Evolutionary conservation across 75 land plant genomes (phyloP), one percentile per base, ranked within the genome.

Genomic region (Adiantum capillusveneris): DNA sequence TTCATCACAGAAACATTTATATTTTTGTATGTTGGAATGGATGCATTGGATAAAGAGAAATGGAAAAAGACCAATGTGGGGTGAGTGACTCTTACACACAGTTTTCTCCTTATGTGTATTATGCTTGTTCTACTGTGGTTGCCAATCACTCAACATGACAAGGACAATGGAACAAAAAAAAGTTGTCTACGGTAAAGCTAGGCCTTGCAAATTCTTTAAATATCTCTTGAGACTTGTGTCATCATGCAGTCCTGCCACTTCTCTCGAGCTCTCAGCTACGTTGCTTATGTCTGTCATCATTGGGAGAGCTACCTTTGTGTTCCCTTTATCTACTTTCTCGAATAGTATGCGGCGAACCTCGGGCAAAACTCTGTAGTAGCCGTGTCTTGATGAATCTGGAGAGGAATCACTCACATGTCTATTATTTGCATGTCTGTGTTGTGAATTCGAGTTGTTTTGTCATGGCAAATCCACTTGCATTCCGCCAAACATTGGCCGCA

Each of bases 271-370:
- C 37, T 77, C 56, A 58, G 42, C 61, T 25, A 46, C 62, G 25
- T 7, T 82, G 16, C 42, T 85, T 14, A 25, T 71, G 0, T 49
- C 77, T 17, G 65, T 77, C 19, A 43, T 77, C 31, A 49, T 83
- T 60, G 87, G 87, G n/a, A 75, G 90, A 56, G 90, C 90, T 26
- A 84, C 90, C 12, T 86, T 83, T 70, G 81, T 86, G 13, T 83
- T 86, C 58, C 90, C 87, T 29, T 73, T 86, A 17, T 83, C 87
- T 28, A 53, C 60, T 28, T 24, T 86, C 1, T 83, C 87, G 28
- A 86, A 86, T 45, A 70, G 69, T 50, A 31, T 69, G 36, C 65
- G 71, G 25, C 37, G 37, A 52, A n/a, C n/a, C n/a, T n/a, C n/a
- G n/a, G n/a, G n/a, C n/a, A n/a, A n/a, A n/a, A n/a, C n/a, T n/a